Base-by-base conservation (phyloP, 495 filamentous ascomycete species). In the Chaetomidium leptoderma region DNA sequence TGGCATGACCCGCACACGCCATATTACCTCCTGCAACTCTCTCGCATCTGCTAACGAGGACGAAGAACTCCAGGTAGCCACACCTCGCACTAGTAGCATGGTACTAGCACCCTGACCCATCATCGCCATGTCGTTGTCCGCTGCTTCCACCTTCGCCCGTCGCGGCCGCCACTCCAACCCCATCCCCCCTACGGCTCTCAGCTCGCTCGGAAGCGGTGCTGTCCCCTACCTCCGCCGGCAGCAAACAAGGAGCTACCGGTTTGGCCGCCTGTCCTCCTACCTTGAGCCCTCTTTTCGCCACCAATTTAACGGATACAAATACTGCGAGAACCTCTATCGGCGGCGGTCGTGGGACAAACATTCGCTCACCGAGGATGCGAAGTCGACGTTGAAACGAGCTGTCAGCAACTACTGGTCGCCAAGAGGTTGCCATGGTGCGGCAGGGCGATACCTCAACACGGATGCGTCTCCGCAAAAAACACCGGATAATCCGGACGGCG, bases 231-330 rank as follows among this genome's bases (percentile, higher is more conserved):
- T 60, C 53, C 62, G 37, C 16, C 61, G 55, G 1, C 67, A 75
- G 32, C 79, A 81, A 50, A 64, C 54, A 10, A 76, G 80, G 17
- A 64, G 51, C 53, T 80, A 79, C 58, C 72, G 76, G 46, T 73
- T 81, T 52, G 73, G 71, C 37, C 60, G 64, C 10, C 40, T 67
- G 11, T 77, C 76, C 71, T 69, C 72, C 11, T 74, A 51, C 32
- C 32, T 51, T 2, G 30, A 51, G 17, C 33, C 72, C 26, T 76
- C 69, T 39, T 50, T 74, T 8, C 69, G 77, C 2, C 67, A 74
- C 35, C 70, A 70, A 24, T 37, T 49, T 19, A 49, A 72, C 9
- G 74, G 70, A 16, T 70, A 75, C 55, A 77, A 74, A 48, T 77
- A 77, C 56, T 59, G 61, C 27, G 72, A 77, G 48, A 61, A 63